Percentiles rank a stretch among this genome's conserved stretches.
Conservation (phyloP, 106 monocot species). For the Acorus gramineus region DNA sequence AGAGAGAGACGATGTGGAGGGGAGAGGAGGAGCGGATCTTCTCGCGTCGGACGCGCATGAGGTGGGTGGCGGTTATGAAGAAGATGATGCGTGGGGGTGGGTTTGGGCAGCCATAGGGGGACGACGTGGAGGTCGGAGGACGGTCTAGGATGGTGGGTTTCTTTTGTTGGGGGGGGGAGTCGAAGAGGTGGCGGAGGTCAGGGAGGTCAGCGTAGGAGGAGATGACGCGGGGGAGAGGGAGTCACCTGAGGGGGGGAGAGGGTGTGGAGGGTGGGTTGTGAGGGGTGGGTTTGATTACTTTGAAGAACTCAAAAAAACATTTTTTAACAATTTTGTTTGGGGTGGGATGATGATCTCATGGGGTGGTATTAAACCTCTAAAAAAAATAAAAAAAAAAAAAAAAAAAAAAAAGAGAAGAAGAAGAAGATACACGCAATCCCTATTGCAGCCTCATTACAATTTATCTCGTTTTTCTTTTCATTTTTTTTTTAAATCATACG, state of each 20-base stretch:
- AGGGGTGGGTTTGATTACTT: neutral
- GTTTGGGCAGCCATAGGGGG: slow-evolving; percentile 57
- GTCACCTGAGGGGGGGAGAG: neutral
- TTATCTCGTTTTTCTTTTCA: no score
- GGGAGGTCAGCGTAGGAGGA: slow-evolving; percentile 10
- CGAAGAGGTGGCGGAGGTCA: no score
- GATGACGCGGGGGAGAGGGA: neutral
- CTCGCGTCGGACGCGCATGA: slow-evolving; percentile 58
- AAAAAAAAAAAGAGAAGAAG: no score
- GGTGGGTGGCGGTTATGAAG: slow-evolving; percentile 42
- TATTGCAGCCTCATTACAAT: no score
- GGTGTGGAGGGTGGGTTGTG: neutral
- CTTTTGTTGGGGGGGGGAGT: neutral
- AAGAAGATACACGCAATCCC: no score
- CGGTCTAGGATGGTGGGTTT: slow-evolving; percentile 10
- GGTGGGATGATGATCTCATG: no score
- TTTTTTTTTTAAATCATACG: no score
- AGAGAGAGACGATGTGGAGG: slow-evolving; percentile 38
- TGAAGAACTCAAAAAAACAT: no score
- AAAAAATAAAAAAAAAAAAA: no score
- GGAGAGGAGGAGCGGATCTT: slow-evolving; percentile 47
- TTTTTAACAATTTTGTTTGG: no score
- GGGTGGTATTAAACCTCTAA: no score
- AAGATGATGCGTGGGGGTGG: slow-evolving; percentile 47
- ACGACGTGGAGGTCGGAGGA: slow-evolving; percentile 73